phyloP scores from a whole-genome alignment of 257 asterid genomes.

The Rubia yunnanensis region DNA sequence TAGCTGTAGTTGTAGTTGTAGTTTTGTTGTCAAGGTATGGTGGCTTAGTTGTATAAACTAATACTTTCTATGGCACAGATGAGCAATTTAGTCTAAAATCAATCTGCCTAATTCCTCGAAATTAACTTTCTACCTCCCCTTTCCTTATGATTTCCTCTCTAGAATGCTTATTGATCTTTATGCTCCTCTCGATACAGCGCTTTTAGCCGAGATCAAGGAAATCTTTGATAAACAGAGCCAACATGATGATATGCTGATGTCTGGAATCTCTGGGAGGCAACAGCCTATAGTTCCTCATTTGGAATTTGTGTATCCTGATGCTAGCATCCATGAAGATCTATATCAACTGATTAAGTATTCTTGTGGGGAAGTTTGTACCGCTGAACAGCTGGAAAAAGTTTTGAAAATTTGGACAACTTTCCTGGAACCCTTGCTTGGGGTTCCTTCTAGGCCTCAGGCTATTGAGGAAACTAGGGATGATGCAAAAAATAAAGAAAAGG shows the following conservation, averaged over 20 bases:
- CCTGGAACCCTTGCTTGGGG: conserved; percentile 64
- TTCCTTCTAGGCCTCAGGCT: conserved; percentile 37
- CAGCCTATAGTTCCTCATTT: conserved; percentile 52
- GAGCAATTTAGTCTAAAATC: neutral
- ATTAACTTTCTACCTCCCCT: neutral
- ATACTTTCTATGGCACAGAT: neutral
- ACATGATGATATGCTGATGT: conserved; percentile 53
- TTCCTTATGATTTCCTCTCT: neutral
- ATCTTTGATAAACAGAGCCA: conserved; percentile 42
- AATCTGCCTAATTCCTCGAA: neutral
- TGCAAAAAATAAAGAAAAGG: conserved; percentile 19
- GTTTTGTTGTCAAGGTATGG: neutral
- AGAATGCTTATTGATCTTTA: conserved; percentile 9
- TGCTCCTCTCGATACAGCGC: conserved; percentile 37
- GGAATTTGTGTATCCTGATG: conserved; percentile 65
- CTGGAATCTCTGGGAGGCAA: conserved; percentile 53
- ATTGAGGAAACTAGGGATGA: conserved; percentile 32
- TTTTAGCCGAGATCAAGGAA: conserved; percentile 78
- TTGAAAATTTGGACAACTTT: conserved; percentile 77
- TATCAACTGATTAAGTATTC: conserved; percentile 64
- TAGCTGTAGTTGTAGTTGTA: neutral
- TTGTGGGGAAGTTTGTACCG: conserved; percentile 69
- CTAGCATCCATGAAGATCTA: conserved; percentile 75
- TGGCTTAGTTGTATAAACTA: neutral
- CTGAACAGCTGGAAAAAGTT: conserved; percentile 65